Conservation (phyloP, 352 stramenopile species). For the Phytophthora multivora region DNA sequence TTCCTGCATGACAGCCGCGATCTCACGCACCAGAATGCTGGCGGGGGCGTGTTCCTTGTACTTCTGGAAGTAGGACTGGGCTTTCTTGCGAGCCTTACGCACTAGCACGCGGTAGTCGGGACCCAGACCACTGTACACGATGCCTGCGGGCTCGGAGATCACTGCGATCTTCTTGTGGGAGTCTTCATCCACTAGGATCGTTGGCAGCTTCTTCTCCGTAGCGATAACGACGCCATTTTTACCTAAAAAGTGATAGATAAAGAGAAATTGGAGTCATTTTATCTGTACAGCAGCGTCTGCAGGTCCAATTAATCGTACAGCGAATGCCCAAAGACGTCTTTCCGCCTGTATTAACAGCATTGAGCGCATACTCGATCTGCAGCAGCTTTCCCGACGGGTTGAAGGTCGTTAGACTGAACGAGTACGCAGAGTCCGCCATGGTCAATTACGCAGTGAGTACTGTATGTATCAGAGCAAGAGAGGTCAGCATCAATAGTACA, state of each 20-base stretch:
- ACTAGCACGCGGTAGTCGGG: slow-evolving; percentile 99
- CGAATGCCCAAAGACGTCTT: slow-evolving; percentile 98
- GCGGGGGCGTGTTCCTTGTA: slow-evolving; percentile 96
- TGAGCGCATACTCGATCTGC: slow-evolving; percentile 99
- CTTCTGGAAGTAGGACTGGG: slow-evolving; percentile 95
- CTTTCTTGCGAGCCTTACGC: slow-evolving; percentile 95
- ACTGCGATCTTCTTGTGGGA: slow-evolving; percentile 97
- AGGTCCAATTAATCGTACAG: slow-evolving; percentile 49
- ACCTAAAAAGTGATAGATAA: slow-evolving; percentile 56
- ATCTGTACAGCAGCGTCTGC: neutral
- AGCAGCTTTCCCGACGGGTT: slow-evolving; percentile 98
- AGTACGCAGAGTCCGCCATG: slow-evolving; percentile 98
- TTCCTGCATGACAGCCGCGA: slow-evolving; percentile 99
- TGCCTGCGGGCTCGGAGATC: slow-evolving; percentile 91
- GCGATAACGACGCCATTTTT: slow-evolving; percentile 99
- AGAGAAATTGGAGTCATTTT: neutral
- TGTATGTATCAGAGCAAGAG: neutral
- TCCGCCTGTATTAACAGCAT: slow-evolving; percentile 97
- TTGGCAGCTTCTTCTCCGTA: slow-evolving; percentile 98
- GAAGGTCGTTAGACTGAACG: slow-evolving; percentile 99
- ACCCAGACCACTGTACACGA: slow-evolving; percentile 98
- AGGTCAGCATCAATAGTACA: slow-evolving; percentile 5
- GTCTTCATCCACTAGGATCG: slow-evolving; percentile 94
- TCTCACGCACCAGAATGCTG: slow-evolving; percentile 95
- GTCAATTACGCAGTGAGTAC: slow-evolving; percentile 29